phyloP scores from a whole-genome alignment of 164 flowering plant species.

The Dillenia suffruticosa region DNA sequence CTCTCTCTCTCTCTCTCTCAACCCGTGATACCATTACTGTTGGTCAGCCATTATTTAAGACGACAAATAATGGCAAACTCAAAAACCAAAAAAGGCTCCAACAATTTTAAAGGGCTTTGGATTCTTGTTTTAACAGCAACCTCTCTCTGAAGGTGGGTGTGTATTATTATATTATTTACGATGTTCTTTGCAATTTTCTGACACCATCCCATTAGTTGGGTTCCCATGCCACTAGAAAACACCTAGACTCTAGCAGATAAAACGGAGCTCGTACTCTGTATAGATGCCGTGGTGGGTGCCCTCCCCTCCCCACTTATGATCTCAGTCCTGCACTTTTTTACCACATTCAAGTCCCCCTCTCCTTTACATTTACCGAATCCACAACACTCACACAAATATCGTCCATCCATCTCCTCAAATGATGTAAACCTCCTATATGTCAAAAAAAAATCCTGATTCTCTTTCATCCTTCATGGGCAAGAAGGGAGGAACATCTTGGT shows the following conservation, averaged over 20 bases:
- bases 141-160: neutral
- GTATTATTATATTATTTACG: conserved; percentile 3
- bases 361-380: neutral
- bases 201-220: conserved; percentile 11
- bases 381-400: conserved; percentile 2
- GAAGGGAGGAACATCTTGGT: conserved; percentile 51
- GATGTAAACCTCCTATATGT: conserved; percentile 8
- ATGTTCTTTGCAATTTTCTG: conserved; percentile 18
- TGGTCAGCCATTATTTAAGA: conserved; percentile 19
- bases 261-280: conserved; percentile 21
- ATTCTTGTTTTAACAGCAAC: conserved; percentile 15
- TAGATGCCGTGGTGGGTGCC: neutral
- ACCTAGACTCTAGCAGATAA: conserved; percentile 17
- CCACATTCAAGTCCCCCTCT: conserved; percentile 4
- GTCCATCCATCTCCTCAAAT: neutral
- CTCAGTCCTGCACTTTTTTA: neutral
- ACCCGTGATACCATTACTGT: conserved; percentile 30
- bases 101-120: conserved; percentile 17
- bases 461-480: conserved; percentile 33
- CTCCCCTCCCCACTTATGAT: neutral
- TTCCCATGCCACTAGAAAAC: conserved; percentile 20
- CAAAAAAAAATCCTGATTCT: conserved; percentile 10
- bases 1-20: conserved; percentile 6
- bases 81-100: neutral
- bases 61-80: conserved; percentile 6